These are phyloP conservation scores for Mycena alexandri DNA, from an alignment of 768 basidiomycete species.

Conservation along the genomic window DNA sequence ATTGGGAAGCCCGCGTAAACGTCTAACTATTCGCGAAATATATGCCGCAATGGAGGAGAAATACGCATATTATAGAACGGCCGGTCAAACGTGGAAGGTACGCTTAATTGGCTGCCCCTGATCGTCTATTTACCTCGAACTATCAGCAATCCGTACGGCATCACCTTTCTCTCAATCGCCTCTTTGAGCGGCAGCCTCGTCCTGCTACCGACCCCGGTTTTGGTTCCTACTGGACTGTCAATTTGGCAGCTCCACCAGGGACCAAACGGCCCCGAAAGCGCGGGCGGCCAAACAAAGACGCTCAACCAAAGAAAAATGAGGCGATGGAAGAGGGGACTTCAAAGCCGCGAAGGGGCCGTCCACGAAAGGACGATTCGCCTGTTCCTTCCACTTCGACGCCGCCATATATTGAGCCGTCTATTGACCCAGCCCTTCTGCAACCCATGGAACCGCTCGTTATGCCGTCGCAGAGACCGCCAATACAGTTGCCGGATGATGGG, in stretches of 20 bases:
- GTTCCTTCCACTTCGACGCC: constrained; percentile 12
- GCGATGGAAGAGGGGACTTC: constrained; percentile 9
- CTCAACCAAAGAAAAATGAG: constrained; percentile 32
- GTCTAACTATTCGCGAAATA: constrained; percentile 87
- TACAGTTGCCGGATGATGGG: constrained; percentile 48
- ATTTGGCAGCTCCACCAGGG: constrained; percentile 85
- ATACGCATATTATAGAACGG: constrained; percentile 84
- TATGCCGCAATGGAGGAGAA: constrained; percentile 90
- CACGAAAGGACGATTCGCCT: constrained; percentile 37
- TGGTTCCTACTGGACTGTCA: constrained; percentile 93
- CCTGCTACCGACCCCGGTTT: constrained; percentile 89
- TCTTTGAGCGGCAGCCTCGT: constrained; percentile 86
- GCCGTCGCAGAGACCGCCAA: not conserved
- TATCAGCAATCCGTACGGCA: constrained; percentile 88
- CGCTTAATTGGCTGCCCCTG: constrained; percentile 25
- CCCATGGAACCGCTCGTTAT: constrained; percentile 13
- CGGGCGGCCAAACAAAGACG: constrained; percentile 69
- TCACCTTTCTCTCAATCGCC: constrained; percentile 83
- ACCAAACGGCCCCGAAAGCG: constrained; percentile 89
- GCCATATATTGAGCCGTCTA: constrained; percentile 17
- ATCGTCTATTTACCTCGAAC: constrained; percentile 26
- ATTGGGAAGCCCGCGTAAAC: constrained; percentile 78
- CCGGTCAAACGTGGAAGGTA: constrained; percentile 90
- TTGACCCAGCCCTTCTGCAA: not conserved
- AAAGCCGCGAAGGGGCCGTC: constrained; percentile 37